A percentile compares a stretch with the other conserved stretches of the same genome.
Conservation (phyloP, 2,329 filamentous ascomycete species). For the Fusarium robinianum region DNA sequence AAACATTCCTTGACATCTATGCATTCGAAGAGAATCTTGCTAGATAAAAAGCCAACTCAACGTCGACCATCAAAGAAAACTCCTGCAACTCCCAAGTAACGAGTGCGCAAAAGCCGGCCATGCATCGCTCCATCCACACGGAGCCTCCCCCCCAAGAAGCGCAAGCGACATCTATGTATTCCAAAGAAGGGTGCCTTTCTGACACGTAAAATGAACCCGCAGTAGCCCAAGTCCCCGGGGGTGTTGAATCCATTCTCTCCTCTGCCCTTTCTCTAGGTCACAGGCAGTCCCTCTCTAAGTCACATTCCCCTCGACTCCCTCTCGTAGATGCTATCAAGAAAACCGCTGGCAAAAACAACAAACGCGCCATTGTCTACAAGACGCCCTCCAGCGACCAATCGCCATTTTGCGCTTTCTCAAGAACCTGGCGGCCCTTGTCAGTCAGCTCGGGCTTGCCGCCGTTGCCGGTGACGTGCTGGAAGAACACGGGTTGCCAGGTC, state of each 20-base stretch:
- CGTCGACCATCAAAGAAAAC: constrained; percentile 26
- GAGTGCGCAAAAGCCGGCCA: constrained; percentile 35
- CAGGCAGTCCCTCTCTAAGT: not conserved
- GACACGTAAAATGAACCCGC: constrained; percentile 26
- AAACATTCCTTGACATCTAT: constrained; percentile 18
- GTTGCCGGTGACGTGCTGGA: constrained; percentile 64
- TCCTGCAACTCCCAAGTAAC: constrained; percentile 37
- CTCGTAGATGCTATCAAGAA: not conserved
- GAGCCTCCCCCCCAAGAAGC: constrained; percentile 17
- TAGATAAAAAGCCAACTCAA: constrained; percentile 28
- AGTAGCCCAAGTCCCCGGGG: constrained; percentile 30
- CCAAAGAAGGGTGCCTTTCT: constrained; percentile 32
- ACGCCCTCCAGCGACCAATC: constrained; percentile 57
- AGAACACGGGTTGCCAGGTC: constrained; percentile 87
- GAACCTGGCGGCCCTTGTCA: constrained; percentile 55
- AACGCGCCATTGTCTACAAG: constrained; percentile 13
- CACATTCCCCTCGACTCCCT: not conserved
- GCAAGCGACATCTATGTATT: constrained; percentile 33
- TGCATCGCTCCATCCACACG: constrained; percentile 23
- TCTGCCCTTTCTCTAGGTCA: not conserved
- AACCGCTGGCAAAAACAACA: not conserved
- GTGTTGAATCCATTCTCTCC: constrained; percentile 9
- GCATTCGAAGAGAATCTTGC: constrained; percentile 25
- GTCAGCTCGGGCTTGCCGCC: constrained; percentile 60
- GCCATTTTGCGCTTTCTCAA: constrained; percentile 57